Evolutionary conservation across 2,329 filamentous ascomycete species (phyloP), one percentile per base, ranked within the genome.

Genomic region (Neocatenulostroma microsporum): DNA sequence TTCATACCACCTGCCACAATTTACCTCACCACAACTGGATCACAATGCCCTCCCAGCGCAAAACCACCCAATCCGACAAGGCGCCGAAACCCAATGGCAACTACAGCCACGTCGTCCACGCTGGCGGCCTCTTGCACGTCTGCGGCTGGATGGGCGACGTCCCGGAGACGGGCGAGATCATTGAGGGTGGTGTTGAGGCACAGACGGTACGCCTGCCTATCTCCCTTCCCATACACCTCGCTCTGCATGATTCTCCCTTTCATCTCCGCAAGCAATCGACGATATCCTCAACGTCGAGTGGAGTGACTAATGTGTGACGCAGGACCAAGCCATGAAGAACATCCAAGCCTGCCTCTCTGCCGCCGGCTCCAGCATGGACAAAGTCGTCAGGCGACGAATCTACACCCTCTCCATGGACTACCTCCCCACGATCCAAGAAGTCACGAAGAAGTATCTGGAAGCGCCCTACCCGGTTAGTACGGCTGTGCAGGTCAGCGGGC

Each of bases 101-200:
- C n/a, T 33, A 38, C 30, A 34, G 29, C 12, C 25, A 34, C 3
- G 25, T 41, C 21, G 25, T 41, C 8, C 30, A 32, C 13, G 27
- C 34, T 17, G 35, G 39, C 29, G 30, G 34, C 19, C 29, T 25
- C 3, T 18, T 49, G 5, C 42, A 50, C 24, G 18, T 51, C 3
- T 42, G 41, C 10, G 47, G 48, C 20, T 50, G 40, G 45, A 51
- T 51, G 46, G 47, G 47, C 20, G 47, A 51, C 29, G 48, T 50
- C 20, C 45, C 40, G 6, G 8, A 37, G 25, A 48, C 40, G 3
- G 47, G 42, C 2, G 26, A 37, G 14, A 48, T 51, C 14, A 45
- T 48, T 8, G 29, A 42, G 9, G 48, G 48, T 4, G 45, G 46
- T 13, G 41, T 46, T 25, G 37, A 30, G 18, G 39, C 42, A 10